Percentiles rank a stretch among this genome's conserved stretches.
phyloP scores from a whole-genome alignment of 192 early-diverging fungal genomes.

The Dissophora ornata region DNA sequence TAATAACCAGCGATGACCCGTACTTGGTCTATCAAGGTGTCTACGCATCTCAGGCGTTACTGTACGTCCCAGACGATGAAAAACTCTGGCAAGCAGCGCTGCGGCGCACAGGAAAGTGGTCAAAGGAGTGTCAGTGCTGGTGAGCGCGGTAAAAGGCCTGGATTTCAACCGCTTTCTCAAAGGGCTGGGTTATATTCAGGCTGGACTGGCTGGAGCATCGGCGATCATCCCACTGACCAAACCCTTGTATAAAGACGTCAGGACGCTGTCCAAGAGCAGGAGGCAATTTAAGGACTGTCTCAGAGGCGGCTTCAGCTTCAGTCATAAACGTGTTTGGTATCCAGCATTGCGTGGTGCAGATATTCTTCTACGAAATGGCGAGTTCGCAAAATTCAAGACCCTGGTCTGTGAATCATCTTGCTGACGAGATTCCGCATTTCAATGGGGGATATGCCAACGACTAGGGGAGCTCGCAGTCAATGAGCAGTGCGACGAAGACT shows the following conservation, averaged over 20 bases:
- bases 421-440: neutral
- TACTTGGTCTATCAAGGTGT: slow-evolving; percentile 1
- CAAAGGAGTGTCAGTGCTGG: neutral
- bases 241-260: neutral
- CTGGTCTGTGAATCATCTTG: neutral
- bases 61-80: slow-evolving; percentile 17
- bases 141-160: slow-evolving; percentile 4
- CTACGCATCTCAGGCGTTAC: slow-evolving; percentile 19
- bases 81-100: neutral
- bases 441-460: slow-evolving; percentile 4
- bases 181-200: neutral
- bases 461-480: slow-evolving; percentile 1
- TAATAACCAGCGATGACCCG: slow-evolving; percentile 2
- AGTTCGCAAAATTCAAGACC: neutral
- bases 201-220: neutral
- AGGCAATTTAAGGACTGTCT: neutral
- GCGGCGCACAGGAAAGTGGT: neutral
- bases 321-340: slow-evolving; percentile 3
- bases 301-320: neutral
- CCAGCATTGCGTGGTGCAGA: neutral
- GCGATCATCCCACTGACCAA: neutral
- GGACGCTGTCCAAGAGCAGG: neutral
- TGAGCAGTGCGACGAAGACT: neutral
- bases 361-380: neutral
- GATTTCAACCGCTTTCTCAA: neutral